phyloP scores from a whole-genome alignment of 768 basidiomycete genomes.

The Cystoderma amianthinum region DNA sequence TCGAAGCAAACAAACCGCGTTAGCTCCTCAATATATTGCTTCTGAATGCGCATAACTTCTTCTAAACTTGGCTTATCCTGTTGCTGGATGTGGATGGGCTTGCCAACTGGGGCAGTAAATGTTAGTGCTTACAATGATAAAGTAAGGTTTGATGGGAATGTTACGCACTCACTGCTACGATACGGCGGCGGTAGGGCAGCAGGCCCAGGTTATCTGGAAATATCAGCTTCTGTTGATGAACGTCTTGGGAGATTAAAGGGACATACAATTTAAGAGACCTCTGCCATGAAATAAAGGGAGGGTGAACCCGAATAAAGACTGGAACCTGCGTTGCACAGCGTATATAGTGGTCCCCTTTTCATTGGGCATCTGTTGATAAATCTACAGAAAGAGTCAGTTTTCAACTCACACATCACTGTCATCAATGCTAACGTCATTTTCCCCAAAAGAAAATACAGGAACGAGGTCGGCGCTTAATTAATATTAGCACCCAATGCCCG shows the following conservation, averaged over 20 bases:
- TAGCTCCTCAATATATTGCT: constrained; percentile 86
- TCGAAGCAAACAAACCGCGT: constrained; percentile 59
- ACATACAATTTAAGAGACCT: constrained; percentile 87
- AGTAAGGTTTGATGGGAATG: too few relatives aligned
- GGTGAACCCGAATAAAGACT: constrained; percentile 91
- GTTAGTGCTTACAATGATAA: too few relatives aligned
- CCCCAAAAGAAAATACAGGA: constrained; percentile 97
- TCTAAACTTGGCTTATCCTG: constrained; percentile 79
- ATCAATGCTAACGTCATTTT: constrained; percentile 82
- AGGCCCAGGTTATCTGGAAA: constrained; percentile 83
- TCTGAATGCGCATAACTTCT: constrained; percentile 72
- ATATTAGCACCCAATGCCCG: too few relatives aligned
- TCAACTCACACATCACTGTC: constrained; percentile 1
- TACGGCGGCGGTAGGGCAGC: constrained; percentile 92
- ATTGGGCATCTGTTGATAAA: constrained; percentile 96
- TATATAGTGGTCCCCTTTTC: constrained; percentile 87
- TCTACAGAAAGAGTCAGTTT: constrained; percentile 38
- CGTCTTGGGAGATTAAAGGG: neutral
- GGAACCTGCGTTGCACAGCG: constrained; percentile 84
- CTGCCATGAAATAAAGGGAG: constrained; percentile 96
- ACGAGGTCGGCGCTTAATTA: constrained; percentile 94
- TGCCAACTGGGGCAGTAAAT: constrained; percentile 58
- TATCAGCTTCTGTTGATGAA: neutral
- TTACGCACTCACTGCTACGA: constrained; percentile 91
- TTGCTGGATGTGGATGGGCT: constrained; percentile 75